Conservation (phyloP, 495 filamentous ascomycete species). For the Aspergillus bridgeri region DNA sequence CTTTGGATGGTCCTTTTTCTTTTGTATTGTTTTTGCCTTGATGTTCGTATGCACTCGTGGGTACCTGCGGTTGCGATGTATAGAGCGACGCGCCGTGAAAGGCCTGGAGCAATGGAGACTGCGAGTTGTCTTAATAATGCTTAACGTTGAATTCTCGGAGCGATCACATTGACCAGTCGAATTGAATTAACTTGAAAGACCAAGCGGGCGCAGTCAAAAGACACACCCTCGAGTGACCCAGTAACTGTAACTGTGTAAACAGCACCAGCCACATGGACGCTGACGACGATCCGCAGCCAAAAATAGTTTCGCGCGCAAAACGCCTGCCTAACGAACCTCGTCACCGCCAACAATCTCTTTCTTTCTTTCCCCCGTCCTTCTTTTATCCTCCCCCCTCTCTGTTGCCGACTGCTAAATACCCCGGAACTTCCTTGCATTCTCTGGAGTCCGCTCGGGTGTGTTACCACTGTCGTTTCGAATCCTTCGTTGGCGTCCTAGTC, state of each 20-base stretch:
- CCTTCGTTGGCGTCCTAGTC: neutral
- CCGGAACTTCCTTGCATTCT: neutral
- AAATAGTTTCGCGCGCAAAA: slow-evolving; percentile 10
- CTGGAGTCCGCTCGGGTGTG: neutral
- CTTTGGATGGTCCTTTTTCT: neutral
- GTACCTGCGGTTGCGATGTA: neutral
- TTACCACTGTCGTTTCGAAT: neutral
- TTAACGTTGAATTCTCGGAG: slow-evolving; percentile 14
- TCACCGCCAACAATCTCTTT: neutral
- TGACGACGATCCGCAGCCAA: slow-evolving; percentile 9
- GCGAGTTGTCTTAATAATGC: slow-evolving; percentile 14
- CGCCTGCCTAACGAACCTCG: slow-evolving; percentile 5
- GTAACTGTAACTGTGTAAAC: neutral
- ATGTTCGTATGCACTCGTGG: neutral
- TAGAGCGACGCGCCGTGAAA: neutral
- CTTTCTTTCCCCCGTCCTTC: neutral
- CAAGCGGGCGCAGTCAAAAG: neutral
- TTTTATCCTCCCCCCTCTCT: neutral
- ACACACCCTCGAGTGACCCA: no score
- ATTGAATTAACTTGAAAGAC: neutral
- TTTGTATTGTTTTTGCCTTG: neutral
- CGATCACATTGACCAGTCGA: neutral
- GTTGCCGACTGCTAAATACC: neutral
- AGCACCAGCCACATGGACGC: slow-evolving; percentile 2
- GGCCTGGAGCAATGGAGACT: neutral